These are phyloP conservation scores for Cucurbita argyrosperma DNA, from an alignment of 306 rosid genomes.

Conservation along the genomic window DNA sequence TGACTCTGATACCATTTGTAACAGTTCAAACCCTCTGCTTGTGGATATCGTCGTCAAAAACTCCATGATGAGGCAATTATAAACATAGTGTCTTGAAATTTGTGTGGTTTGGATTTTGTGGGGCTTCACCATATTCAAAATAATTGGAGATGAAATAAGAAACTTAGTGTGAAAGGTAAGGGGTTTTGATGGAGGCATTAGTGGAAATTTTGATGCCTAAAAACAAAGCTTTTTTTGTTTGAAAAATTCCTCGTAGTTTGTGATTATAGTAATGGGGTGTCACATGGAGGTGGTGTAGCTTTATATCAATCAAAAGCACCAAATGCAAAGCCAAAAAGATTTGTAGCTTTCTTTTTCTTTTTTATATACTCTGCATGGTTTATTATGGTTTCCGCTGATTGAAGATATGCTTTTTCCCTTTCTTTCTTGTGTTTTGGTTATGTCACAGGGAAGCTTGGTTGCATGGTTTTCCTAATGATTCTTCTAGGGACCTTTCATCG, in stretches of 20 bases:
- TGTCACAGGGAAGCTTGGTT: too few relatives aligned
- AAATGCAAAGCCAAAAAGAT: slow-evolving; percentile 21
- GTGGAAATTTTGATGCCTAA: slow-evolving; percentile 33
- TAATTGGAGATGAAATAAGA: slow-evolving; percentile 27
- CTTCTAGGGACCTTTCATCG: too few relatives aligned
- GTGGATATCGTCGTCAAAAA: not conserved
- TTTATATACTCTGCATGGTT: slow-evolving; percentile 5
- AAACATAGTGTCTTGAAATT: slow-evolving; percentile 18
- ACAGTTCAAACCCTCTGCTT: too few relatives aligned
- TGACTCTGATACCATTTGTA: too few relatives aligned
- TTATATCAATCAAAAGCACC: slow-evolving; percentile 26
- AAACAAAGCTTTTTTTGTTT: slow-evolving; percentile 11
- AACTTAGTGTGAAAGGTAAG: slow-evolving; percentile 46
- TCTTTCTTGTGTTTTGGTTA: too few relatives aligned
- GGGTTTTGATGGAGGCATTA: slow-evolving; percentile 31
- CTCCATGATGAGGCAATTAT: slow-evolving; percentile 46
- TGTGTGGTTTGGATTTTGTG: slow-evolving; percentile 61
- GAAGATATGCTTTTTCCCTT: not conserved
- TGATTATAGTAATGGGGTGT: slow-evolving; percentile 14
- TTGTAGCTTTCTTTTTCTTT: slow-evolving; percentile 19
- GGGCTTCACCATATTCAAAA: slow-evolving; percentile 17
- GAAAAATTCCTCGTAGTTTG: slow-evolving; percentile 27
- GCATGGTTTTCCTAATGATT: too few relatives aligned
- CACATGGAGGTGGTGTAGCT: slow-evolving; percentile 26
- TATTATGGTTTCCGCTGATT: slow-evolving; percentile 18